Evolutionary conservation across 2,329 filamentous ascomycete genomes (phyloP).

Genomic region (Teratosphaeria pseudoeucalypti): DNA sequence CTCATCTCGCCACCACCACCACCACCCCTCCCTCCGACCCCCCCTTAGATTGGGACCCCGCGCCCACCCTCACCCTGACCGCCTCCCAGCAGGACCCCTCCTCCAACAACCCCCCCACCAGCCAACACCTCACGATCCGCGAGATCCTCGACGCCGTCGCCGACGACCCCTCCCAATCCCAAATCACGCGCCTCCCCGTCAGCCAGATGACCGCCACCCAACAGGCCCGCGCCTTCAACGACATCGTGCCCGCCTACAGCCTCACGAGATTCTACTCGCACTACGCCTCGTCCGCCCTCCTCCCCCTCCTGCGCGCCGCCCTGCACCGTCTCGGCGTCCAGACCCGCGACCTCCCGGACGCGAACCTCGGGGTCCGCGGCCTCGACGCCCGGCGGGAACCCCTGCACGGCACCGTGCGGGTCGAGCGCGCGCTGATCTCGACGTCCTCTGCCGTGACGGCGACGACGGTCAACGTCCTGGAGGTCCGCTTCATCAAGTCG

Average conservation of each 20-base stretch:
- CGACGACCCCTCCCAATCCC: constrained; percentile 73
- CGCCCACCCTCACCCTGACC: constrained; percentile 37
- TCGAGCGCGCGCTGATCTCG: constrained; percentile 53
- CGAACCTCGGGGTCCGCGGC: constrained; percentile 59
- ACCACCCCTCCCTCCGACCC: constrained; percentile 66
- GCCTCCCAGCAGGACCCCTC: constrained; percentile 16
- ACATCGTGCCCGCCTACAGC: constrained; percentile 79
- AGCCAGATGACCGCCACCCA: constrained; percentile 78
- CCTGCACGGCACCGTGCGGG: constrained; percentile 63
- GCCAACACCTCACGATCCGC: constrained; percentile 20
- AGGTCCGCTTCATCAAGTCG: constrained; percentile 84
- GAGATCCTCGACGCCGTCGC: constrained; percentile 53
- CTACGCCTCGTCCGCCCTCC: constrained; percentile 61
- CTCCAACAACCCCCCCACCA: constrained; percentile 24
- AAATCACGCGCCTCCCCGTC: constrained; percentile 56
- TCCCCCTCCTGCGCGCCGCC: constrained; percentile 70
- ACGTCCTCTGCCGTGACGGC: constrained; percentile 24
- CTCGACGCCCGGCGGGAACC: constrained; percentile 61
- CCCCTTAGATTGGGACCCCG: constrained; percentile 83
- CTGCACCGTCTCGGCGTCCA: constrained; percentile 80
- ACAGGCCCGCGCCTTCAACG: constrained; percentile 74
- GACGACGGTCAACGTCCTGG: constrained; percentile 49
- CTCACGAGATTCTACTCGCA: constrained; percentile 89
- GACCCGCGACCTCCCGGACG: constrained; percentile 38
- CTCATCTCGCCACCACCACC: constrained; percentile 60